Base-by-base conservation (phyloP, 345 rosid genomes). In the Turritis glabra region DNA sequence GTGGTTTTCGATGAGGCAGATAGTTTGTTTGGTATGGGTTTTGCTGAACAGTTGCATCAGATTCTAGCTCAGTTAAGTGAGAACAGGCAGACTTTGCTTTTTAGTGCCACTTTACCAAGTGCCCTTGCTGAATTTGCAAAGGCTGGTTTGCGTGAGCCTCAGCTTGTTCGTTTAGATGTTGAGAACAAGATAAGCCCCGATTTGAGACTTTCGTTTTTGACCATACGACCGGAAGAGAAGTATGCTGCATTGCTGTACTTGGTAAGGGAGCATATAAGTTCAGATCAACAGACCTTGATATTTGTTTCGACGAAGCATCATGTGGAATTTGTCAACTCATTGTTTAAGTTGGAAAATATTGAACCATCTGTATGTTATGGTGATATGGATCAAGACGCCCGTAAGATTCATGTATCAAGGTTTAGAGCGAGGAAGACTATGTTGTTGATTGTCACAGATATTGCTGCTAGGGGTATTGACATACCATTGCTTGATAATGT, bases 381-480 rank as follows among this genome's bases (percentile, higher is more conserved):
- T 76, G 99, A 92, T 72, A 95, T 95, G 99, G 99, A 92, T 78
- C 96, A 84, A 80, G 99, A 92, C 75, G 99, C 99, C 35, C 92
- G 97, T 22, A 92, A 92, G 83, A 95, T 92, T 71, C 89, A 90
- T 30, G 69, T 95, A 58, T 87, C 99, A 1, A 87, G 86, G 88
- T 95, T 95, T 66, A 85, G 99, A 81, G 81, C 92, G 10, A 84
- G 90, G 67, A 95, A 82, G 84, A 89, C 97, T 25, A 92, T 84
- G 99, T 32, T 92, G 81, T 79, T 95, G 78, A 82, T 95, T 78
- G 99, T 95, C 67, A 95, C 97, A 2, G 99, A 95, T 83, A 85
- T 95, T 72, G 97, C 99, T 10, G 97, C 99, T 60, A 89, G 99
- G 75, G 99, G 99, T 23, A 95, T 95, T 56, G 99, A 95, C 67